Evolutionary conservation across 2,329 filamentous ascomycete genomes (phyloP), one percentile per base, ranked within the genome.

Genomic region (Aspergillus luchuensis): DNA sequence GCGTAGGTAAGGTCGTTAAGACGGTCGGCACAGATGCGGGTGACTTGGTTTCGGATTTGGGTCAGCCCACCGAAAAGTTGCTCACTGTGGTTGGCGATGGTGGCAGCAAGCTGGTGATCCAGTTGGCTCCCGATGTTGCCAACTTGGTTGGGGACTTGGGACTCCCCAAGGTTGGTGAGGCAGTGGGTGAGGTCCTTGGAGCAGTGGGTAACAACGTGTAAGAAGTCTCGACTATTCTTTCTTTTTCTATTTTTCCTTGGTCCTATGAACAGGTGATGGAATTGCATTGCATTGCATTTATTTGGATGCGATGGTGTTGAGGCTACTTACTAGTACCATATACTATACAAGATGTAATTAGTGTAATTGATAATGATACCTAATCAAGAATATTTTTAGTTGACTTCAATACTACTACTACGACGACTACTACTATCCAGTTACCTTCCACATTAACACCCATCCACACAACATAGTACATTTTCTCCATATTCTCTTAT

Each of bases 41-140:
- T 21, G 64, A 67, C 36, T 66, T 72, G 49, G 39, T 68, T 51
- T 33, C 61, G 15, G 64, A 66, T 48, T 56, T 63, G 48, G 68
- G 60, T 17, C 61, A 64, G 19, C 63, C 64, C 25, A 59, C 67
- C 38, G 60, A 65, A 55, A 63, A 64, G 59, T 59, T 67, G 43
- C 47, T 73, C 41, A 72, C 70, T 48, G 64, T 72, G 11, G 56
- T 68, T 13, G 61, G 63, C n/a, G 55, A 70, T 33, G 69, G 69
- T 38, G 45, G 58, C 30, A 56, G 61, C 2, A 59, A 62, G 52
- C 62, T 70, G 10, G 66, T 72, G 15, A 57, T 72, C 49, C 21
- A 66, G 25, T 66, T 72, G 50, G 62, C 62, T 19, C 64, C 68
- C 33, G 61, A 63, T 13, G 57, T 72, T 28, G 61, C 69, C 3